Evolutionary conservation across 2,329 filamentous ascomycete genomes (phyloP).

Genomic region (Talaromyces sp.): DNA sequence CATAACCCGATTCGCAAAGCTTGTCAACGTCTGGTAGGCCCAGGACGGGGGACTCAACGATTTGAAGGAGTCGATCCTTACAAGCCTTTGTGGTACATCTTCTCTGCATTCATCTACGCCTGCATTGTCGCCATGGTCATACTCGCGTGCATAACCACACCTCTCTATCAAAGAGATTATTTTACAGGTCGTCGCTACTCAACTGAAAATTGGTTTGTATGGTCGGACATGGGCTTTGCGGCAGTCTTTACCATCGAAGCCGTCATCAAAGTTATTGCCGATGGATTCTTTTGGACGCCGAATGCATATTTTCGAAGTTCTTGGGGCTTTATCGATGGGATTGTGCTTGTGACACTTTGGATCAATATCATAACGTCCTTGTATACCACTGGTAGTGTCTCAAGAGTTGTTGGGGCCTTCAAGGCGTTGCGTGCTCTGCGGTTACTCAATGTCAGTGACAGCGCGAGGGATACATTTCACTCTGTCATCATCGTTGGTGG

Average conservation of each 20-base stretch:
- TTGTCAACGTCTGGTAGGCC: conserved; percentile 86
- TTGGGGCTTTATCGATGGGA: conserved; percentile 91
- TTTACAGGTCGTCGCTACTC: conserved; percentile 57
- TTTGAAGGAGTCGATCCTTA: conserved; percentile 88
- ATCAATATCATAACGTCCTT: conserved; percentile 85
- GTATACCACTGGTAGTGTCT: conserved; percentile 74
- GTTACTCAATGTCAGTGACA: conserved; percentile 91
- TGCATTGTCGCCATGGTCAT: conserved; percentile 98
- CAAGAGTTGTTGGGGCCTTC: conserved; percentile 88
- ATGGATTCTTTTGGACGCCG: conserved; percentile 93
- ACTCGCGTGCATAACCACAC: conserved; percentile 88
- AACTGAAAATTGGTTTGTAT: conserved; percentile 84
- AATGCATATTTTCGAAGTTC: conserved; percentile 96
- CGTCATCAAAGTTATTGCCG: conserved; percentile 84
- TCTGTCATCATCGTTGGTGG: conserved; percentile 90
- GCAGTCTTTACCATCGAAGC: conserved; percentile 81
- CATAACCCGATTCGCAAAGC: conserved; percentile 70
- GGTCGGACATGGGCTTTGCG: conserved; percentile 86
- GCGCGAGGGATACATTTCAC: conserved; percentile 91
- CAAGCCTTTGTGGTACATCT: conserved; percentile 82
- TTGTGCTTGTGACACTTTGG: conserved; percentile 91
- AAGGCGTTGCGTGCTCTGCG: conserved; percentile 90
- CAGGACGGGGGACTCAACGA: conserved; percentile 77
- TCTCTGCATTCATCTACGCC: conserved; percentile 89
- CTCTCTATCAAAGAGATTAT: conserved; percentile 86